Evolutionary conservation across 1,139 yeast genomes (phyloP), one percentile per base, ranked within the genome.

Genomic region (Yamadazyma atlantica): DNA sequence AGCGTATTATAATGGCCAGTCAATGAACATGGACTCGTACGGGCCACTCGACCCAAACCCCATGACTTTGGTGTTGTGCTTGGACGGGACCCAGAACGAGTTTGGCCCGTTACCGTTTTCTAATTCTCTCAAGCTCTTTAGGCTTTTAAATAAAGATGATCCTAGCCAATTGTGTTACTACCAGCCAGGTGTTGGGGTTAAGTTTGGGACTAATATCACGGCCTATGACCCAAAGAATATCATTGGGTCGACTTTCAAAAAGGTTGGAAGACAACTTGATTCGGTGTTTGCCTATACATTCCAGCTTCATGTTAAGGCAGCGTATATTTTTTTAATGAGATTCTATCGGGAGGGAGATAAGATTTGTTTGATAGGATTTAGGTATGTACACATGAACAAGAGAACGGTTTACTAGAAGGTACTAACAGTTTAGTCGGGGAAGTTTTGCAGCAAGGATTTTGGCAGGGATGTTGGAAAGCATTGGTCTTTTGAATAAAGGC

Each of bases 181-280:
- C 49, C 86, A 81, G 47, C 82, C 86, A 1, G 86, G 86, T 0
- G 73, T 80, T 17, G 86, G 86, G 1, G 72, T 75, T 6, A 59
- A 68, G 10, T 71, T 75, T 42, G 59, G 63, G 16, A 62, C 69
- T 11, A 73, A 72, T 18, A 49, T 64, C 8, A 37, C 40, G 28
- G 38, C 41, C 23, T 21, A 42, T 11, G 32, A 32, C 7, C 64
- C 62, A 9, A 36, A 42, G 12, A 56, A 51, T 12, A 50, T 46
- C 40, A 44, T 40, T 36, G 50, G 37, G 28, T 48, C 39, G 19
- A 51, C 42, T 31, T 19, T 48, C 23, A 38, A 40, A 17, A 50
- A 48, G 33, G 7, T 63, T 3, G 40, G 47, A 29, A 38, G 46
- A 39, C 33, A 36, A 17, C 14, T 73, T 12, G 87, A 81, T 53